These are phyloP conservation scores for Rhynchosporium secalis DNA, from an alignment of 2,329 filamentous ascomycete species.

Conservation along the genomic window DNA sequence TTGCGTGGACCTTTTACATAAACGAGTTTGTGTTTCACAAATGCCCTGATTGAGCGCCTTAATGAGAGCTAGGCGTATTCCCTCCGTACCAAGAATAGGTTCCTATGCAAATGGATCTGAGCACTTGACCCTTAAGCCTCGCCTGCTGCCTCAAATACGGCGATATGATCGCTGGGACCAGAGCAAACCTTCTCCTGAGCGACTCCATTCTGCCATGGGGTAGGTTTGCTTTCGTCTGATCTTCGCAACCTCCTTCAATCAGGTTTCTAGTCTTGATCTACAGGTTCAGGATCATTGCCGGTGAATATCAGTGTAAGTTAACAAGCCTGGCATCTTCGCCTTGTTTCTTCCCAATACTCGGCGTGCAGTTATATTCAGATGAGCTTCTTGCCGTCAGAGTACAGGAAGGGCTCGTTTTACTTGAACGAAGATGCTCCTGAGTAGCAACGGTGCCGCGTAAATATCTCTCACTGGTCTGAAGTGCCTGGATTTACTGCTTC, in stretches of 20 bases:
- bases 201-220: not conserved
- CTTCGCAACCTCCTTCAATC: not conserved
- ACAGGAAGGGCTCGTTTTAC: not conserved
- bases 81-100: not conserved
- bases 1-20: not conserved
- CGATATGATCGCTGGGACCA: not conserved
- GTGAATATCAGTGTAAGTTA: too few species aligned
- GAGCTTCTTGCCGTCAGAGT: not conserved
- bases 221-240: not conserved
- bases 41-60: too few species aligned
- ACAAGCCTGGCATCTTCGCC: not conserved
- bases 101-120: not conserved
- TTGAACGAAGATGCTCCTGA: not conserved
- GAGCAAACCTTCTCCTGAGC: too few species aligned
- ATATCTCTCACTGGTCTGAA: not conserved
- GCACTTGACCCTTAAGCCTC: not conserved
- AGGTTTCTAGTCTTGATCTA: not conserved
- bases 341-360: not conserved
- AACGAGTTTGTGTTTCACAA: not conserved
- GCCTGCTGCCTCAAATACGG: not conserved
- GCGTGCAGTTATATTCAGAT: not conserved
- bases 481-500: not conserved
- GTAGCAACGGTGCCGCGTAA: not conserved
- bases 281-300: not conserved
- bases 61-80: too few species aligned